Conservation (phyloP, 139 green algal species). For the Spirogloea muscicola region DNA sequence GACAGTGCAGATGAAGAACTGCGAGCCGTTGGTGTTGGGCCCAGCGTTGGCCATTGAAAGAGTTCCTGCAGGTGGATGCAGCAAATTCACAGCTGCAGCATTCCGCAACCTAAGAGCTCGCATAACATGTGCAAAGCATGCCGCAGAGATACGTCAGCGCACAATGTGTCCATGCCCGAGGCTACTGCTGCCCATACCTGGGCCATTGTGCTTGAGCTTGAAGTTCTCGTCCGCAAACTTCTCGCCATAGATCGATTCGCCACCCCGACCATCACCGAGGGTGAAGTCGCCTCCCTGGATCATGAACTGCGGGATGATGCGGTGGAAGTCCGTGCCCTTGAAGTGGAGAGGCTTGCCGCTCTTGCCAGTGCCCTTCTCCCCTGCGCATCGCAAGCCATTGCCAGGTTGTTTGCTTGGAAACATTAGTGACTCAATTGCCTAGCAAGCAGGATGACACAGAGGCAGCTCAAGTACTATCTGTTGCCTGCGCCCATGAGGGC, state of each 20-base stretch:
- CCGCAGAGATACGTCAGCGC: too few relatives aligned
- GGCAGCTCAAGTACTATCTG: too few relatives aligned
- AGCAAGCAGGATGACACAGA: too few relatives aligned
- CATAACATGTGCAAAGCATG: too few relatives aligned
- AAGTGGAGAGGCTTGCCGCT: slow-evolving; percentile 74
- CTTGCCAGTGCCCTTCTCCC: slow-evolving; percentile 57
- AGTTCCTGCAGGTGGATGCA: slow-evolving; percentile 13
- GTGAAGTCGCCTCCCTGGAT: slow-evolving; percentile 83
- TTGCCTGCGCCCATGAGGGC: too few relatives aligned
- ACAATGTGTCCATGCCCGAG: too few relatives aligned
- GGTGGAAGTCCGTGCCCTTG: slow-evolving; percentile 57
- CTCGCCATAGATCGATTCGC: slow-evolving; percentile 81
- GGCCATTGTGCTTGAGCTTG: slow-evolving; percentile 72
- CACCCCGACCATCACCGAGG: slow-evolving; percentile 63
- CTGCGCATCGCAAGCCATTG: too few relatives aligned
- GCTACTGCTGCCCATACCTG: too few relatives aligned
- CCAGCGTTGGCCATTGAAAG: slow-evolving; percentile 61
- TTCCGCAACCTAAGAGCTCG: too few relatives aligned
- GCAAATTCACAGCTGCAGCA: too few relatives aligned
- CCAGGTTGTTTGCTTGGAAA: too few relatives aligned
- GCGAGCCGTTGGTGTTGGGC: slow-evolving; percentile 67
- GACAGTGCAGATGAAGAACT: slow-evolving; percentile 66
- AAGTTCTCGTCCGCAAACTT: slow-evolving; percentile 74
- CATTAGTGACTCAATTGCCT: too few relatives aligned
- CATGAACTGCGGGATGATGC: slow-evolving; percentile 63